These are phyloP conservation scores for Chenopodium formosanum DNA, from an alignment of 148 eudicot genomes.

Conservation along the genomic window DNA sequence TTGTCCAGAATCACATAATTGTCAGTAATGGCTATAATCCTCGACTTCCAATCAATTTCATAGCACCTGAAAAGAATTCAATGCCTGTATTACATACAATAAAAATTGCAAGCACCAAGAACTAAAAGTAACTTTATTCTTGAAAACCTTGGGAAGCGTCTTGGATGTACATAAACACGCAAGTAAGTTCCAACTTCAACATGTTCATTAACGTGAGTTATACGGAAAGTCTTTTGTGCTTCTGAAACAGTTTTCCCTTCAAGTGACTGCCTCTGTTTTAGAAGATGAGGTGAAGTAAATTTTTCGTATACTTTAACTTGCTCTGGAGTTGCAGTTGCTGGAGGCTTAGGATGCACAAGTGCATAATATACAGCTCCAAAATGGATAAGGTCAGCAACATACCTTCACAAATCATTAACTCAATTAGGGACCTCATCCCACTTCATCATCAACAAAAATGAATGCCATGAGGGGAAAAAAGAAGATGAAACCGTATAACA, in stretches of 20 bases:
- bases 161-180: slow-evolving; percentile 92
- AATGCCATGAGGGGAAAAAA: not conserved
- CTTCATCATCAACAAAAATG: not conserved
- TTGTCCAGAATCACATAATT: slow-evolving; percentile 87
- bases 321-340: slow-evolving; percentile 81
- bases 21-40: slow-evolving; percentile 72
- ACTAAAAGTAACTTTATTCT: not conserved
- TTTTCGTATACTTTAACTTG: slow-evolving; percentile 54
- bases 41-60: slow-evolving; percentile 90
- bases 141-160: slow-evolving; percentile 83
- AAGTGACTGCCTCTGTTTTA: slow-evolving; percentile 58
- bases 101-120: not conserved
- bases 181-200: slow-evolving; percentile 91
- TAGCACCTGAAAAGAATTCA: slow-evolving; percentile 65
- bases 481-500: slow-evolving; percentile 3
- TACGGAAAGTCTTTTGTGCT: slow-evolving; percentile 81
- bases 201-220: slow-evolving; percentile 60
- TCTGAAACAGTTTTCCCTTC: slow-evolving; percentile 82
- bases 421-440: slow-evolving; percentile 21
- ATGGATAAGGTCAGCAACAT: slow-evolving; percentile 88
- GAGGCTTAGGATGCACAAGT: slow-evolving; percentile 85
- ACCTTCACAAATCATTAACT: slow-evolving; percentile 50
- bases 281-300: slow-evolving; percentile 65
- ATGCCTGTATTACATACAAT: slow-evolving; percentile 7
- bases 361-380: slow-evolving; percentile 97